These are phyloP conservation scores for Epichloe baconii DNA, from an alignment of 2,329 filamentous ascomycete genomes.

Conservation along the genomic window DNA sequence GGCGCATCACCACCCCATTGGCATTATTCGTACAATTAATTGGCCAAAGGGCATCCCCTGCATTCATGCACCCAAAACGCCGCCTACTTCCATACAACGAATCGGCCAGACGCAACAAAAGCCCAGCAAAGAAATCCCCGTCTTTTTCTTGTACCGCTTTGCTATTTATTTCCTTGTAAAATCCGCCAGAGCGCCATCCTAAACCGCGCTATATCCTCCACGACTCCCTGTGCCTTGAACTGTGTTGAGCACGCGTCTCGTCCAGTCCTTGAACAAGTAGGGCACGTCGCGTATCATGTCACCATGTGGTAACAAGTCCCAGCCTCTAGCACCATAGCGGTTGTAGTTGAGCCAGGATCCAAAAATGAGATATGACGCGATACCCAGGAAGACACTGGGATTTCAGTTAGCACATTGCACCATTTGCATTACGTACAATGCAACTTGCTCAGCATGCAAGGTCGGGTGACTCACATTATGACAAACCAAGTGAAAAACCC, in stretches of 20 bases:
- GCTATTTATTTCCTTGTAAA: not conserved
- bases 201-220: constrained; percentile 92
- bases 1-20: not conserved
- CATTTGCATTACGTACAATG: too few relatives aligned
- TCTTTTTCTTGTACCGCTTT: not conserved
- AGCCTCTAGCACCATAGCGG: constrained; percentile 85
- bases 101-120: not conserved
- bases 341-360: constrained; percentile 99
- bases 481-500: constrained; percentile 99
- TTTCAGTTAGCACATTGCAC: not conserved
- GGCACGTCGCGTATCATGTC: constrained; percentile 87
- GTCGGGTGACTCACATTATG: constrained; percentile 57
- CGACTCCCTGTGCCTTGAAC: constrained; percentile 72
- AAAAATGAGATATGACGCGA: constrained; percentile 87
- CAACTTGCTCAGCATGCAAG: not conserved
- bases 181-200: constrained; percentile 13
- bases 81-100: constrained; percentile 1
- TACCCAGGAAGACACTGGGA: constrained; percentile 65
- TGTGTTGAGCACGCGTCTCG: constrained; percentile 64
- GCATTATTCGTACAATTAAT: constrained; percentile 13
- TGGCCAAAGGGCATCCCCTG: constrained; percentile 11
- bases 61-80: constrained; percentile 16
- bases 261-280: constrained; percentile 84
- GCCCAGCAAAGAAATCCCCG: not conserved
- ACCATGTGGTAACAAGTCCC: constrained; percentile 86